Evolutionary conservation across 2,329 filamentous ascomycete genomes (phyloP), one percentile per base, ranked within the genome.

Genomic region (Clonostachys rhizophaga): DNA sequence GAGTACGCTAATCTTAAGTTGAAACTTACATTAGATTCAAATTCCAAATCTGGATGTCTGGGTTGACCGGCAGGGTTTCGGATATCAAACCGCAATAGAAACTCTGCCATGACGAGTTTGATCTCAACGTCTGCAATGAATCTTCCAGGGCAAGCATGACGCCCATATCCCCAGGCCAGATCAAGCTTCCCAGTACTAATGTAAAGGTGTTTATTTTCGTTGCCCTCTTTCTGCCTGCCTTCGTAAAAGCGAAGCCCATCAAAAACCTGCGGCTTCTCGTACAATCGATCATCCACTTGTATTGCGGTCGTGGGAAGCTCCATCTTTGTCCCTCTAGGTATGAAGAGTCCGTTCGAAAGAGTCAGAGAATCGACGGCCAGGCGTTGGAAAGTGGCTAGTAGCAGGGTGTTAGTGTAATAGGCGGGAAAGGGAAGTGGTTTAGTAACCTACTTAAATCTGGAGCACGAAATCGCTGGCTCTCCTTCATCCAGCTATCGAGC

Each of bases 301-400:
- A 70, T 53, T 30, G 62, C 66, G 14, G 63, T 57, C 11, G 62
- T 50, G 0, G 72, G 65, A 1, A 71, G 58, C 49, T 75, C 66
- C 34, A 76, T 63, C n/a, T 64, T 61, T 6, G 67, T 66, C 24
- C 71, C 72, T 2, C 64, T 60, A 1, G 72, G 71, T 9, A 76
- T 64, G 35, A 69, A 65, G 43, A 79, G 73, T n/a, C 78, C 79
- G 55, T 77, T 76, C 40, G 76, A 78, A 3, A 81, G 71, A 3
- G 69, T 70, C 53, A 81, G 68, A 5, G 71, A 65, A 52, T 72
- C 67, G 35, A 75, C 60, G 10, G 77, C 75, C 52, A 74, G 76
- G 50, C 76, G 74, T 20, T 59, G 57, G 58, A 80, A 79, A 4
- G 75, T 69, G 1, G 64, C 67, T 64, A 13, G 34, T 17, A 17